Percentiles rank a stretch among this genome's conserved stretches.
Conservation (phyloP, 768 basidiomycete genomes). For the Trametes villosa region DNA sequence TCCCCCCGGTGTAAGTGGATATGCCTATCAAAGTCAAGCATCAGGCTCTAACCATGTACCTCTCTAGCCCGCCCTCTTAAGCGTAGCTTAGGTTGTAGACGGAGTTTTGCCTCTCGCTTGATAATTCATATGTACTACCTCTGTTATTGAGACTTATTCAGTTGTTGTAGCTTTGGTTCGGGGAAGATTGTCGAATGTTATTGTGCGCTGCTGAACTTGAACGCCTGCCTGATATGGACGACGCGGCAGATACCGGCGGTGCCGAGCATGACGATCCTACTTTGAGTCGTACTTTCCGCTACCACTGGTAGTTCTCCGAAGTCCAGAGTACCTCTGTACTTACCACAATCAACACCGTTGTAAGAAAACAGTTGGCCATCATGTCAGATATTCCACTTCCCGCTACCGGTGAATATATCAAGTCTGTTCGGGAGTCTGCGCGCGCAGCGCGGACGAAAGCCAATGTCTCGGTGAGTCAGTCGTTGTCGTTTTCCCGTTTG, state of each 20-base stretch:
- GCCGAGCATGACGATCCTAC: neutral
- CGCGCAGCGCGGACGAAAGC: constrained; percentile 49
- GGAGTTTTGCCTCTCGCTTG: neutral
- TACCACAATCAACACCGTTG: no score
- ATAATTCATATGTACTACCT: neutral
- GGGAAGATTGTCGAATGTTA: neutral
- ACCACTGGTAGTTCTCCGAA: no score
- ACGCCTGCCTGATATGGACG: constrained; percentile 1
- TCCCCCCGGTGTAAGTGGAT: constrained; percentile 35
- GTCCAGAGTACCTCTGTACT: no score
- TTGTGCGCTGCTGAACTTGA: neutral
- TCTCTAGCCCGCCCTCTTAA: neutral
- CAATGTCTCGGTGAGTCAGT: constrained; percentile 58
- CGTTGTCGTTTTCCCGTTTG: no score
- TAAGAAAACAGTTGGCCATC: no score
- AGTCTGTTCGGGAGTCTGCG: constrained; percentile 59
- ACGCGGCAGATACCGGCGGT: neutral
- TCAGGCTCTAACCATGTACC: neutral
- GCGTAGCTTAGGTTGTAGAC: neutral
- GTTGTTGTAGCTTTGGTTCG: neutral
- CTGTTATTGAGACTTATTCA: neutral
- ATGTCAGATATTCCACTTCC: constrained; percentile 35
- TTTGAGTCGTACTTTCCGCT: no score
- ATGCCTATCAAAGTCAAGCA: neutral
- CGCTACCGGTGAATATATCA: constrained; percentile 50